These are phyloP conservation scores for Solanum sitiens DNA, from an alignment of 257 asterid genomes.

Conservation along the genomic window DNA sequence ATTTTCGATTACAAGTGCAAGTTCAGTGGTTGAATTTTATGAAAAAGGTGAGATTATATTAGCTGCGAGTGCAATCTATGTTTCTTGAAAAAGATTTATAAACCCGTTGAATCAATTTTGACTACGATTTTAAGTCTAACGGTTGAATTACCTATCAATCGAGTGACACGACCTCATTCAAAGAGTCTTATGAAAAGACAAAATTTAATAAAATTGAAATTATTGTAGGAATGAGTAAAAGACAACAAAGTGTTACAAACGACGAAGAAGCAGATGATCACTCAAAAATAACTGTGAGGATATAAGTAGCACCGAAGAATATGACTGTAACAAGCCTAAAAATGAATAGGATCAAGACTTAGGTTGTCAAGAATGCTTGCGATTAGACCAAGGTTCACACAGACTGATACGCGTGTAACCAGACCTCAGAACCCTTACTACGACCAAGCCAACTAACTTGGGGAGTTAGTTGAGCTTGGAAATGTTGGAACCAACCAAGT, in stretches of 20 bases:
- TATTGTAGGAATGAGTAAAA: background rate
- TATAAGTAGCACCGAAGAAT: background rate
- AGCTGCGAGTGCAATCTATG: background rate
- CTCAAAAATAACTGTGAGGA: background rate
- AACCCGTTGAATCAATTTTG: background rate
- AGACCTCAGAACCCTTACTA: too few species aligned
- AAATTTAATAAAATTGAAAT: background rate
- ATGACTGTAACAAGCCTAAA: too few species aligned
- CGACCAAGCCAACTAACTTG: too few species aligned
- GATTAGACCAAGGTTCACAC: too few species aligned
- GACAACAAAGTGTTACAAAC: background rate
- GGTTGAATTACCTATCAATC: background rate
- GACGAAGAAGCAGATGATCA: background rate
- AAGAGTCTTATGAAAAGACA: background rate
- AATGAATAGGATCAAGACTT: too few species aligned
- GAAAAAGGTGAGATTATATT: background rate
- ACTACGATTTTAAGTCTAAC: background rate
- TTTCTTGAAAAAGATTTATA: background rate
- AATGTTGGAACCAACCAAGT: too few species aligned
- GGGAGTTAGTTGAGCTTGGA: too few species aligned
- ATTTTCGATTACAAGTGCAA: background rate
- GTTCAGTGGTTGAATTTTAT: background rate
- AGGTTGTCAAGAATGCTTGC: too few species aligned
- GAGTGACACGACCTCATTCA: background rate
- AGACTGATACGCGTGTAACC: too few species aligned